Evolutionary conservation across 208 protist genomes (phyloP).

Genomic region (Trypanosoma avium): DNA sequence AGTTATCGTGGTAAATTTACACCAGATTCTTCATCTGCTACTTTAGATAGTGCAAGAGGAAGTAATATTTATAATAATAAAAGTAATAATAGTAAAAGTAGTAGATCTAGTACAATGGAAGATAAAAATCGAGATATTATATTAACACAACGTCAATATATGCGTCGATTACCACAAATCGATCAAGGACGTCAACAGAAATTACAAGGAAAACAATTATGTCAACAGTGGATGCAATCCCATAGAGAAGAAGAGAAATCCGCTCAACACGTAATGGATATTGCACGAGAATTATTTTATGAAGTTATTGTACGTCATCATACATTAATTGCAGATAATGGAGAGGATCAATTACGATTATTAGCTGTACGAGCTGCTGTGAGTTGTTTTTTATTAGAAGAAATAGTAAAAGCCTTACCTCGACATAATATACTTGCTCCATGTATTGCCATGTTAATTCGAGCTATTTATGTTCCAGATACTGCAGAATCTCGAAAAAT

Average conservation of each 20-base stretch:
- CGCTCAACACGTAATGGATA: background rate
- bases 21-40: too few species aligned
- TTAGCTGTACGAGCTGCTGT: slow-evolving; percentile 55
- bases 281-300: slow-evolving; percentile 25
- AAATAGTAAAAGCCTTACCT: slow-evolving; percentile 43
- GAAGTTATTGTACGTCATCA: slow-evolving; percentile 14
- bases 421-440: slow-evolving; percentile 62
- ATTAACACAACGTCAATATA: too few species aligned
- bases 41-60: too few species aligned
- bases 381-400: slow-evolving; percentile 53
- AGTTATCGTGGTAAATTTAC: too few species aligned
- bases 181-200: too few species aligned
- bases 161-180: too few species aligned
- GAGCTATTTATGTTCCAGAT: slow-evolving; percentile 66
- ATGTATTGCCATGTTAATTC: slow-evolving; percentile 63
- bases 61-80: too few species aligned
- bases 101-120: too few species aligned
- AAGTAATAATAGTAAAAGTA: too few species aligned
- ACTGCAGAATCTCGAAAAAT: slow-evolving; percentile 35
- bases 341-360: slow-evolving; percentile 29
- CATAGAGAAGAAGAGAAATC: slow-evolving; percentile 17
- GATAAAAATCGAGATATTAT: too few species aligned
- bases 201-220: too few species aligned
- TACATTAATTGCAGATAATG: background rate
- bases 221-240: slow-evolving; percentile 11